Conservation (phyloP, 1,284 basidiomycete genomes). For the Cutaneotrichosporon dermatis region DNA sequence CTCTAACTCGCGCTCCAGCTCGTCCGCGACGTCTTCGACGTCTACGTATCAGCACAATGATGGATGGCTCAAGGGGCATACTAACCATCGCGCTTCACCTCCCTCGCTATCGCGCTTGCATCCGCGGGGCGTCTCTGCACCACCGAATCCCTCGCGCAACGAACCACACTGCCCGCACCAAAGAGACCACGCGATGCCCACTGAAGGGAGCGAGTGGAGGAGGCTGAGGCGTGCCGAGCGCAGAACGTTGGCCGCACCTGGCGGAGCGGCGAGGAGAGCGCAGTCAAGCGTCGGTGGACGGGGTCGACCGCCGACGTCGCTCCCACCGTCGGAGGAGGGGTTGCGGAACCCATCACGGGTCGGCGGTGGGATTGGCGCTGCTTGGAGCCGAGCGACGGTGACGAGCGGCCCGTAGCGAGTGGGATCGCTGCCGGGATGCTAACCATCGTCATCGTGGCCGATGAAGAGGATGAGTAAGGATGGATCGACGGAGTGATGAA, state of each 20-base stretch:
- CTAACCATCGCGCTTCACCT: slow-evolving; percentile 8
- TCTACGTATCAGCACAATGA: neutral
- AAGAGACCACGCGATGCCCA: slow-evolving; percentile 33
- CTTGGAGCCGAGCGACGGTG: neutral
- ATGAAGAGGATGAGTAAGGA: neutral
- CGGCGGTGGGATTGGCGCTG: neutral
- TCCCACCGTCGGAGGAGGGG: neutral
- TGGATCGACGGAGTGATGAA: neutral
- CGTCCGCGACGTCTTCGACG: slow-evolving; percentile 3
- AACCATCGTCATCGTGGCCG: slow-evolving; percentile 14
- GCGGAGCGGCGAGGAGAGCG: slow-evolving; percentile 2
- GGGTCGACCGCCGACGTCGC: neutral
- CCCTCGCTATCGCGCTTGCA: slow-evolving; percentile 3
- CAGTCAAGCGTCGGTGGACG: slow-evolving; percentile 15
- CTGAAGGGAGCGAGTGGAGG: slow-evolving; percentile 8
- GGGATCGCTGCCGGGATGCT: slow-evolving; percentile 9
- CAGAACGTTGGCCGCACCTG: slow-evolving; percentile 10
- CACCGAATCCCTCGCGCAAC: slow-evolving; percentile 29
- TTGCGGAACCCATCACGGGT: neutral
- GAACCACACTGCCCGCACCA: slow-evolving; percentile 27
- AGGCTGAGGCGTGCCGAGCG: slow-evolving; percentile 17
- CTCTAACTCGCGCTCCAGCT: slow-evolving; percentile 12
- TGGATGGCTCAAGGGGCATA: neutral
- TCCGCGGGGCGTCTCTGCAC: slow-evolving; percentile 8
- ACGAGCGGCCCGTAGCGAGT: slow-evolving; percentile 4